Percentiles rank a stretch among this genome's conserved stretches.
These are phyloP conservation scores for Macrolepiota dolichaula DNA, from an alignment of 768 basidiomycete species.

Conservation along the genomic window DNA sequence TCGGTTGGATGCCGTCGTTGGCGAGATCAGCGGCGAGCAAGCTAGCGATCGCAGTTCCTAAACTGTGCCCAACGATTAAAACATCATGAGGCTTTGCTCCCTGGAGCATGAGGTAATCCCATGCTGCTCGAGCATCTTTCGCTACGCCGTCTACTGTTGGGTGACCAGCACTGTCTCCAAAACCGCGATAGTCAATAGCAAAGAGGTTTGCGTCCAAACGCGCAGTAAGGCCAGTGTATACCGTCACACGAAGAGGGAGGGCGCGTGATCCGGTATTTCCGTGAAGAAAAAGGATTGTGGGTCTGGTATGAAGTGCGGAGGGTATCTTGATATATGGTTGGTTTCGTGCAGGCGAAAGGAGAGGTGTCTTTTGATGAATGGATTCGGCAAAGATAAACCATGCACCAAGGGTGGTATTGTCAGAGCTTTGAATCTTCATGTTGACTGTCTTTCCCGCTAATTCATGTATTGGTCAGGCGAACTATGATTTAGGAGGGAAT, in stretches of 20 bases:
- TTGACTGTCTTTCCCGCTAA: slow-evolving; percentile 62
- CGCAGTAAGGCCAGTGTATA: slow-evolving; percentile 48
- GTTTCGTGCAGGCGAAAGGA: slow-evolving; percentile 18
- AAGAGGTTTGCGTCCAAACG: slow-evolving; percentile 58
- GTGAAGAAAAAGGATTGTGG: slow-evolving; percentile 70
- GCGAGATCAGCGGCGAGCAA: slow-evolving; percentile 45
- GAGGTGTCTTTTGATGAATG: slow-evolving; percentile 37
- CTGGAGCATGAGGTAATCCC: slow-evolving; percentile 55
- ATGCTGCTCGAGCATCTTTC: slow-evolving; percentile 57
- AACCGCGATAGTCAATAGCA: slow-evolving; percentile 74
- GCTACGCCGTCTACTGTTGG: slow-evolving; percentile 61
- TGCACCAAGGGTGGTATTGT: slow-evolving; percentile 62
- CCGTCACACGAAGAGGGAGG: slow-evolving; percentile 42
- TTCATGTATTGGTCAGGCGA: background rate
- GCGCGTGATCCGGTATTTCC: slow-evolving; percentile 72
- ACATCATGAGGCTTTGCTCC: slow-evolving; percentile 50
- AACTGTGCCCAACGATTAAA: slow-evolving; percentile 67
- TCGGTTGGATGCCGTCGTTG: slow-evolving; percentile 35
- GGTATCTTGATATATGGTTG: slow-evolving; percentile 30
- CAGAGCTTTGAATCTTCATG: slow-evolving; percentile 52
- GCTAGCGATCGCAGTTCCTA: slow-evolving; percentile 69
- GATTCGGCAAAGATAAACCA: slow-evolving; percentile 62
- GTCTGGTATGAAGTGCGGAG: slow-evolving; percentile 29
- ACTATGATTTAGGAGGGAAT: background rate
- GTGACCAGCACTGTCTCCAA: slow-evolving; percentile 63